These are phyloP conservation scores for Saksenaea vasiformis DNA, from an alignment of 371 early-diverging fungal species.

Conservation along the genomic window DNA sequence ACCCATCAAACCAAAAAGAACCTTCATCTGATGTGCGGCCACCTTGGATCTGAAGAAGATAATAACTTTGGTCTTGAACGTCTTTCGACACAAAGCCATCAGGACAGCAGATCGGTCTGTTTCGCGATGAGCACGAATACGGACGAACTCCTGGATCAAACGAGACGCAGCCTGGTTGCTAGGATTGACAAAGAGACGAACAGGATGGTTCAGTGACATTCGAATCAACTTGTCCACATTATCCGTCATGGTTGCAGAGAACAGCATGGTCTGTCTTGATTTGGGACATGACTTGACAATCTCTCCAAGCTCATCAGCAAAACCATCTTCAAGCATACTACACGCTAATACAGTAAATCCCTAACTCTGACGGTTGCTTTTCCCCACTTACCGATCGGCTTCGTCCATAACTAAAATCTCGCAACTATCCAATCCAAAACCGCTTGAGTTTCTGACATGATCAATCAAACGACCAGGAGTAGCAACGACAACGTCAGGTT, in stretches of 20 bases:
- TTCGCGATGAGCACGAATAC: slow-evolving; percentile 86
- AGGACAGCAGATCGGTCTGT: slow-evolving; percentile 86
- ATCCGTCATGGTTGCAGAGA: slow-evolving; percentile 99
- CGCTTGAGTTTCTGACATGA: slow-evolving; percentile 91
- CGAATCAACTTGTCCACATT: slow-evolving; percentile 95
- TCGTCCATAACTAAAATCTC: slow-evolving; percentile 99
- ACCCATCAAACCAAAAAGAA: slow-evolving; percentile 91
- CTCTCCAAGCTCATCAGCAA: slow-evolving; percentile 95
- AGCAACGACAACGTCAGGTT: slow-evolving; percentile 99
- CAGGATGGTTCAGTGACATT: slow-evolving; percentile 89
- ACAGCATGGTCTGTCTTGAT: slow-evolving; percentile 97
- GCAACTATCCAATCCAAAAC: slow-evolving; percentile 86
- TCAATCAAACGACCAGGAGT: slow-evolving; percentile 99
- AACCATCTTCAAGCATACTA: slow-evolving; percentile 99
- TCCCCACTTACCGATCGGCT: slow-evolving; percentile 88
- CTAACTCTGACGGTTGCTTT: neutral
- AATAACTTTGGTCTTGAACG: slow-evolving; percentile 78
- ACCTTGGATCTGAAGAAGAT: slow-evolving; percentile 94
- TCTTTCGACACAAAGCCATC: slow-evolving; percentile 80
- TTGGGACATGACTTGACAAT: slow-evolving; percentile 92
- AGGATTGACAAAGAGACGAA: slow-evolving; percentile 88
- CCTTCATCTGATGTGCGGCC: slow-evolving; percentile 96
- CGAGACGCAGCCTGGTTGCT: slow-evolving; percentile 76
- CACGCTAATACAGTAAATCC: neutral
- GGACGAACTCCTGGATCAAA: slow-evolving; percentile 95